Base-by-base conservation (phyloP, 768 basidiomycete species). In the Russula brevipes region DNA sequence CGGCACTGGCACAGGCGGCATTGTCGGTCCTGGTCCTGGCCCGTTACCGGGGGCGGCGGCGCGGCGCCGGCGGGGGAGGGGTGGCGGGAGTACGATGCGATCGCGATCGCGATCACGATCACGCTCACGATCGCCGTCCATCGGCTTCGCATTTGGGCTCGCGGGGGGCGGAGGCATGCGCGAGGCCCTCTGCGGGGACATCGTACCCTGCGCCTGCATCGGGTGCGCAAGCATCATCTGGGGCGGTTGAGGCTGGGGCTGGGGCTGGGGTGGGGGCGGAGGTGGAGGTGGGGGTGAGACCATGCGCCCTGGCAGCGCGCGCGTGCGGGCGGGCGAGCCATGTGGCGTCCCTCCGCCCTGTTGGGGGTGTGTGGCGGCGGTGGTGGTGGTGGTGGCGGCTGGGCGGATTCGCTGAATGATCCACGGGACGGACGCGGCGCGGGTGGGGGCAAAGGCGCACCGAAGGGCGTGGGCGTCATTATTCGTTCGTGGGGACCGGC, bases 391-490 rank as follows among this genome's bases (percentile, higher is more conserved):
- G 5, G 61, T 14, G 31, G 61, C 19, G 52, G 46, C 38, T 59
- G 62, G 3, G 5, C 46, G 17, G 62, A 54, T 33, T 57, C 61
- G 38, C 57, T 59, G 51, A 61, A 61, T 41, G 67, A 63, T 4
- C 65, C 67, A 6, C 65, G 65, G 38, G 61, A 56, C 8, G 67
- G 47, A 33, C 61, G 61, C 3, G 54, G 30, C 2, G 61, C 45
- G 8, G 60, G n/a, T 38, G 49, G 41, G 14, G 61, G 57, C 16
- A 50, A 53, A 8, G 59, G 56, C 7, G 44, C 54, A 38, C 57
- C 68, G 59, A 73, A 71, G 7, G 73, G 72, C 7, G 72, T 71
- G 7, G 73, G 72, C 7, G 72, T 71, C 65, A 73, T 69, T 53
- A 70, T 49, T 24, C 72, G 72, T 24, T 75, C 74, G 41, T 72